Evolutionary conservation across 306 rosid species (phyloP).

Genomic region (Castanea crenata): DNA sequence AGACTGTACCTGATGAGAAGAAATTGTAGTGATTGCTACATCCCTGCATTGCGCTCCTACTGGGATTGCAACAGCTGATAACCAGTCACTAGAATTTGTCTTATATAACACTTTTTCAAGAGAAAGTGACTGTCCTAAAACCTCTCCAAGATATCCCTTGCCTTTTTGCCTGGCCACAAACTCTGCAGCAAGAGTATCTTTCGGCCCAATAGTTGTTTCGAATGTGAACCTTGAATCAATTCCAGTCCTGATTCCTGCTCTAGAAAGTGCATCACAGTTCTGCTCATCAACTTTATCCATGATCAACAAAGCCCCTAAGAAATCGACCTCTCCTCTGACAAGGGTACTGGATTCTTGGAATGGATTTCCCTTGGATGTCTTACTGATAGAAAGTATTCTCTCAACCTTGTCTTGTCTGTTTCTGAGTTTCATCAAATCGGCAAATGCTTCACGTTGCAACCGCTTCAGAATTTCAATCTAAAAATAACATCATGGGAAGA

Average conservation of each 20-base stretch:
- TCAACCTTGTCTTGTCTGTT: conserved; percentile 94
- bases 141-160: conserved; percentile 19
- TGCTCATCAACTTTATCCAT: conserved; percentile 43
- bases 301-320: conserved; percentile 57
- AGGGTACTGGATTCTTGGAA: conserved; percentile 59
- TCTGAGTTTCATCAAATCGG: conserved; percentile 82
- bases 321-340: conserved; percentile 70
- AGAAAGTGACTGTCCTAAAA: conserved; percentile 56
- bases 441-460: conserved; percentile 82
- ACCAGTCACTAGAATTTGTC: conserved; percentile 54
- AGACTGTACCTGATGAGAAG: conserved; percentile 57
- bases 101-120: conserved; percentile 57
- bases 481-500: conserved; percentile 19
- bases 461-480: conserved; percentile 87
- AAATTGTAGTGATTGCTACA: conserved; percentile 48
- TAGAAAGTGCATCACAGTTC: conserved; percentile 31
- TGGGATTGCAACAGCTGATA: conserved; percentile 63
- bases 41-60: conserved; percentile 88
- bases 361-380: conserved; percentile 64
- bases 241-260: conserved; percentile 70
- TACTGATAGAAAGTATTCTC: conserved; percentile 61
- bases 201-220: conserved; percentile 55
- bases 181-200: conserved; percentile 60
- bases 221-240: conserved; percentile 63
- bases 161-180: conserved; percentile 60